phyloP scores from a whole-genome alignment of 768 basidiomycete species.

The Lactarius tabidus region DNA sequence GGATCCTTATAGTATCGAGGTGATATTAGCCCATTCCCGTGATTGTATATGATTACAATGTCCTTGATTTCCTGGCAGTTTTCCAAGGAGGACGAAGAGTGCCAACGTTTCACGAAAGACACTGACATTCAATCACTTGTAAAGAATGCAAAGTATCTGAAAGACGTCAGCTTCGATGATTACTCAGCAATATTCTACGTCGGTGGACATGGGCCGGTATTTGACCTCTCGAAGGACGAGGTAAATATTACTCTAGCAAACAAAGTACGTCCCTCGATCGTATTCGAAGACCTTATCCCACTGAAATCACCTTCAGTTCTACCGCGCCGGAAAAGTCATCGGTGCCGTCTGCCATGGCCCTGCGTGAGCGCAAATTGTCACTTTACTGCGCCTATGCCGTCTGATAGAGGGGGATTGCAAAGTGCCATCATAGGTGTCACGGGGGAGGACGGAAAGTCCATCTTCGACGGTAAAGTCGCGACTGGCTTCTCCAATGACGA shows the following conservation, averaged over 20 bases:
- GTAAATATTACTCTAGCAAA: slow-evolving; percentile 54
- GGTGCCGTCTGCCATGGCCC: slow-evolving; percentile 81
- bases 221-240: slow-evolving; percentile 61
- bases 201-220: slow-evolving; percentile 74
- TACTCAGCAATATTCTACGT: slow-evolving; percentile 77
- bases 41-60: not conserved
- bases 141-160: slow-evolving; percentile 53
- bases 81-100: slow-evolving; percentile 50
- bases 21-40: slow-evolving; percentile 26
- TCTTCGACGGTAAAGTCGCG: slow-evolving; percentile 52
- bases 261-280: slow-evolving; percentile 36
- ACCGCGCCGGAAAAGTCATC: slow-evolving; percentile 58
- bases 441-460: slow-evolving; percentile 54
- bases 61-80: slow-evolving; percentile 31
- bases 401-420: not conserved
- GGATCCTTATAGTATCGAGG: slow-evolving; percentile 53
- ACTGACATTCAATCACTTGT: slow-evolving; percentile 47
- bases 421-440: slow-evolving; percentile 57
- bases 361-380: slow-evolving; percentile 42
- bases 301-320: slow-evolving; percentile 47
- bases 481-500: slow-evolving; percentile 75
- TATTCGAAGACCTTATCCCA: not conserved
- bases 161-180: slow-evolving; percentile 52
- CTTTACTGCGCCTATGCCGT: not conserved
- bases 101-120: slow-evolving; percentile 57